phyloP scores from a whole-genome alignment of 352 stramenopile genomes.

The Thalassiosira oceanica region DNA sequence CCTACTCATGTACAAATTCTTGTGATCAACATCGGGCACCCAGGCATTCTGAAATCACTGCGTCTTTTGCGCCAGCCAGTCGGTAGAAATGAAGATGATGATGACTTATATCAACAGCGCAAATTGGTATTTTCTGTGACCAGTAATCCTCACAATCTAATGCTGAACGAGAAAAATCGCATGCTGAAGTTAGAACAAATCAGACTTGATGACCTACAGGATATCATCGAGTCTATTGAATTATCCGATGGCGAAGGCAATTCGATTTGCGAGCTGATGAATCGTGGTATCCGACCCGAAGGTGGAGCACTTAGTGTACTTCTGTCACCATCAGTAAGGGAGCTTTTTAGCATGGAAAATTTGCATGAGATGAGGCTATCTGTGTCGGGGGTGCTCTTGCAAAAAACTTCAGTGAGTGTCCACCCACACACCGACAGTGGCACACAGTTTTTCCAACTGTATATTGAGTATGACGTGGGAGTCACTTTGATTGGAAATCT shows the following conservation, averaged over 20 bases:
- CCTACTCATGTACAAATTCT: neutral
- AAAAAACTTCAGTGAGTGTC: neutral
- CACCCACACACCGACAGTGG: neutral
- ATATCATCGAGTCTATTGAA: neutral
- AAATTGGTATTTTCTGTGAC: conserved; percentile 1
- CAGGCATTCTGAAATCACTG: neutral
- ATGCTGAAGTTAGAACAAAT: neutral
- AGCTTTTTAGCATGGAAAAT: neutral
- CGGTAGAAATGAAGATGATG: neutral
- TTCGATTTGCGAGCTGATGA: neutral
- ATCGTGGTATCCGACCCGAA: neutral
- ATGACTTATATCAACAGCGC: neutral
- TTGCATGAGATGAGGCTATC: neutral
- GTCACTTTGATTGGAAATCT: neutral
- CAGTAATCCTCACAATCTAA: neutral
- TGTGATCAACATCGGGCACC: neutral
- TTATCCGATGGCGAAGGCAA: neutral
- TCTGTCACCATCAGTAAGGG: neutral
- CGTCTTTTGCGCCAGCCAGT: neutral
- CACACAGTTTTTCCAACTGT: neutral
- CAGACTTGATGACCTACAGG: neutral
- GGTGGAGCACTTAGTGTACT: neutral
- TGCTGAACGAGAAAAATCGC: neutral
- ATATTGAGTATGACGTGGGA: neutral
- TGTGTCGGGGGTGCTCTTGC: neutral